Conservation (phyloP, 2,329 filamentous ascomycete species). For the Curvularia hawaiiensis region DNA sequence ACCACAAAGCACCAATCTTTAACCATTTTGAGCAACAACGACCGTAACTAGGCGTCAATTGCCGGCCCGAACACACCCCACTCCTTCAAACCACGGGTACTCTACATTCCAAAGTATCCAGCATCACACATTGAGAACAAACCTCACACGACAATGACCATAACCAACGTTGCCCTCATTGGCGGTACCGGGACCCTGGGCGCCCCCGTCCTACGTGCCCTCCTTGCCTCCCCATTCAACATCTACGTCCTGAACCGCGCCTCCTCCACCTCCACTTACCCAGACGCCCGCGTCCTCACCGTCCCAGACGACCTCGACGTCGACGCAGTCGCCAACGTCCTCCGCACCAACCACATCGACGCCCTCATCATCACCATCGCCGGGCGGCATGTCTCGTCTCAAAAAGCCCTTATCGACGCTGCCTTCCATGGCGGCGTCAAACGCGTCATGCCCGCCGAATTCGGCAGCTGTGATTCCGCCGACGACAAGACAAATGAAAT, state of each 20-base stretch:
- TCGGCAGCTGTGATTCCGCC: constrained; percentile 53
- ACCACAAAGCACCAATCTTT: neutral
- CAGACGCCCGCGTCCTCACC: constrained; percentile 52
- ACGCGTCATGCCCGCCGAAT: constrained; percentile 67
- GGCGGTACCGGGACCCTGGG: constrained; percentile 47
- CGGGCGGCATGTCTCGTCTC: constrained; percentile 52
- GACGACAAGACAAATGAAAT: constrained; percentile 48
- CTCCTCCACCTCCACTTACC: constrained; percentile 46
- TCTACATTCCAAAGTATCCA: neutral
- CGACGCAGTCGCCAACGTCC: constrained; percentile 41
- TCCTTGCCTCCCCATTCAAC: constrained; percentile 40
- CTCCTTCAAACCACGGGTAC: neutral
- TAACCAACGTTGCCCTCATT: constrained; percentile 50
- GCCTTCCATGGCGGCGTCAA: constrained; percentile 63
- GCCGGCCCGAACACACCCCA: neutral
- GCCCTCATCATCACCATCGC: constrained; percentile 59
- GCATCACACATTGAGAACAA: neutral
- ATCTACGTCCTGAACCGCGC: constrained; percentile 42
- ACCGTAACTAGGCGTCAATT: constrained; percentile 2
- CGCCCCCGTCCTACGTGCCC: constrained; percentile 40
- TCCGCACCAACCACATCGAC: constrained; percentile 52
- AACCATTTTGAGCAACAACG: neutral
- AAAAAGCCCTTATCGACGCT: constrained; percentile 62
- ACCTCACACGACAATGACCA: constrained; percentile 19
- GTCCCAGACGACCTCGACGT: constrained; percentile 46